Evolutionary conservation across 176 grass and related monocot genomes (phyloP).

Genomic region (Rhynchospora pubera): DNA sequence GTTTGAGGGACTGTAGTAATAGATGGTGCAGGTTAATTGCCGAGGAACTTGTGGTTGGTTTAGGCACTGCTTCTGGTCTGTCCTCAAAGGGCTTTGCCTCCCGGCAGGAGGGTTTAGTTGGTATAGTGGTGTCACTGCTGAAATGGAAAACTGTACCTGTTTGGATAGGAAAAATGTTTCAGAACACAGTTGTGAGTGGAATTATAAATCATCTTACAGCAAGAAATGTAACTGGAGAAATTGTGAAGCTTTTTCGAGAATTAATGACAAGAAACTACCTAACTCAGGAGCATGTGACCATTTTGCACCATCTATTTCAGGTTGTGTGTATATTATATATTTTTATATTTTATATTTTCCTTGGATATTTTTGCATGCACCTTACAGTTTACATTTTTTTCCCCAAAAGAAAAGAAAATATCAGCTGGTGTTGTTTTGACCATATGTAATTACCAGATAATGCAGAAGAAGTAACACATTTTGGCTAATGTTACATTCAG

Average conservation of each 20-base stretch:
- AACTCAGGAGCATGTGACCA: constrained; percentile 52
- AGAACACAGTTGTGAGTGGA: constrained; percentile 42
- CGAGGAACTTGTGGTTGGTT: constrained; percentile 74
- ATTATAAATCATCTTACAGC: constrained; percentile 63
- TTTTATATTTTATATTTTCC: background rate
- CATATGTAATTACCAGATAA: background rate
- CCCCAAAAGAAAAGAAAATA: background rate
- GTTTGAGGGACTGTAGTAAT: constrained; percentile 43
- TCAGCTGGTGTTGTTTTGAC: background rate
- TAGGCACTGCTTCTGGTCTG: constrained; percentile 70
- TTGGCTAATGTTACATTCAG: constrained; percentile 24
- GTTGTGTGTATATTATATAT: too few relatives aligned
- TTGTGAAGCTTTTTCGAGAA: constrained; percentile 73
- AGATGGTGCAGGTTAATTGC: constrained; percentile 75
- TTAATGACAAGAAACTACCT: constrained; percentile 59
- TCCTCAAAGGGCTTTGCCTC: constrained; percentile 63
- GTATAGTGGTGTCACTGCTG: constrained; percentile 57
- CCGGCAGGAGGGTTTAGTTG: constrained; percentile 57
- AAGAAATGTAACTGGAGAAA: constrained; percentile 77
- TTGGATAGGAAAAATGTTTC: constrained; percentile 63
- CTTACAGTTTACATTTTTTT: constrained; percentile 4
- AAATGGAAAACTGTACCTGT: constrained; percentile 54
- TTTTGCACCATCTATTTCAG: constrained; percentile 84
- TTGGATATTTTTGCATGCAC: background rate
- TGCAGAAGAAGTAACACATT: background rate